phyloP scores from a whole-genome alignment of 768 basidiomycete species.

The Auricularia cornea region DNA sequence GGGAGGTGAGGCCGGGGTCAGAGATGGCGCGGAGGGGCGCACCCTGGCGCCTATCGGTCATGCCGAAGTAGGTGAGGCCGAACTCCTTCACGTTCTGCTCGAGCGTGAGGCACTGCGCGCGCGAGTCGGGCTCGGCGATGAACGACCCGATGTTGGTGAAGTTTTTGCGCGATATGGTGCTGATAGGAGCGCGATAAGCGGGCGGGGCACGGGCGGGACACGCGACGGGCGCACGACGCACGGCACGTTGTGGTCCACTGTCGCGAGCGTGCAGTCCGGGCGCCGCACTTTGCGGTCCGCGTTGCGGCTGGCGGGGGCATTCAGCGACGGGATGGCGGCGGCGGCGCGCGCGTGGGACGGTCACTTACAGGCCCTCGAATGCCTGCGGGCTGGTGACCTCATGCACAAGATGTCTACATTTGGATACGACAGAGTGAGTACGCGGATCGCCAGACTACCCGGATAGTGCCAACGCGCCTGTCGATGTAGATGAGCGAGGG shows the following conservation, averaged over 20 bases:
- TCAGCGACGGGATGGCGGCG: conserved; percentile 8
- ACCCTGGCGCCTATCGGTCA: conserved; percentile 86
- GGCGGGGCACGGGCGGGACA: not conserved
- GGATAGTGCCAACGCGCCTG: conserved; percentile 37
- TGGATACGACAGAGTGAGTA: not conserved
- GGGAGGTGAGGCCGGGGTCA: not conserved
- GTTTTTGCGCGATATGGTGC: conserved; percentile 66
- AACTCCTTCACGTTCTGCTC: conserved; percentile 90
- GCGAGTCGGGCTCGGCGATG: conserved; percentile 76
- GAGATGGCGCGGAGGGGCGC: conserved; percentile 7
- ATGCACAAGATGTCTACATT: conserved; percentile 55
- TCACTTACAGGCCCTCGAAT: conserved; percentile 71
- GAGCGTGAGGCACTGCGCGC: conserved; percentile 73
- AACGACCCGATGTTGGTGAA: conserved; percentile 65
- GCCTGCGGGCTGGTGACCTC: conserved; percentile 95
- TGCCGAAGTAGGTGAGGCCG: conserved; percentile 85
- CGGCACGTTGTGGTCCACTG: conserved; percentile 85
- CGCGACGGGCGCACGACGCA: conserved; percentile 28
- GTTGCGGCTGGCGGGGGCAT: conserved; percentile 41
- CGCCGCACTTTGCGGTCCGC: conserved; percentile 71
- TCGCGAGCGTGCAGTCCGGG: conserved; percentile 83
- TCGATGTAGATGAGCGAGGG: conserved; percentile 78
- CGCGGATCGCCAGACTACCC: not conserved
- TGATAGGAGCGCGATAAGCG: conserved; percentile 20
- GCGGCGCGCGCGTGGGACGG: not conserved